A percentile compares a stretch with the other conserved stretches of the same genome.
Conservation (phyloP, 345 rosid species). For the Linum trigynum region DNA sequence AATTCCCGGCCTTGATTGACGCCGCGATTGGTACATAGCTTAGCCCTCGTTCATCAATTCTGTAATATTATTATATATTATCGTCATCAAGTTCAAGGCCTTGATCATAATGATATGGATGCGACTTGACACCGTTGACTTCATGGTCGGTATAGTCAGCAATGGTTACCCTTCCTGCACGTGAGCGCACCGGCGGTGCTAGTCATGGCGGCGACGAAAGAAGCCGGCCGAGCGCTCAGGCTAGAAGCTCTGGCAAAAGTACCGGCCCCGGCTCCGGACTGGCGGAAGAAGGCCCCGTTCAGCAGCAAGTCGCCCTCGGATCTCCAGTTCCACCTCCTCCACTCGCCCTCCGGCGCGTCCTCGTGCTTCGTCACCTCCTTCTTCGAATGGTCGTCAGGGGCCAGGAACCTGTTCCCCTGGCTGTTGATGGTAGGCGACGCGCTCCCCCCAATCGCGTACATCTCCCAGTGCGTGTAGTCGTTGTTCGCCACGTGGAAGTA, state of each 20-base stretch:
- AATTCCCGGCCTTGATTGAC: too few relatives aligned
- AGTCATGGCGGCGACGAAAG: conserved; percentile 17
- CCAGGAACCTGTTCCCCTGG: conserved; percentile 24
- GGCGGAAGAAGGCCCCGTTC: conserved; percentile 20
- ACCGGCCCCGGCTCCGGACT: conserved; percentile 16
- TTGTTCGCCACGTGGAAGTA: conserved; percentile 28
- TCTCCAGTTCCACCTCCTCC: conserved; percentile 26
- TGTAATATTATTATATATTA: too few relatives aligned
- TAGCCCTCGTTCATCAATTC: too few relatives aligned
- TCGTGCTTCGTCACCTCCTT: conserved; percentile 25
- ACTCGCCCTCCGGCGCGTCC: conserved; percentile 22
- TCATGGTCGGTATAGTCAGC: not conserved
- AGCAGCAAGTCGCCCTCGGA: conserved; percentile 19
- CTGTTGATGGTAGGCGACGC: conserved; percentile 20
- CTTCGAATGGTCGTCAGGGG: conserved; percentile 10
- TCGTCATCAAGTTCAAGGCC: too few relatives aligned
- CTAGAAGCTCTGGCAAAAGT: conserved; percentile 15
- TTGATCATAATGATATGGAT: too few relatives aligned
- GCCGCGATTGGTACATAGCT: too few relatives aligned
- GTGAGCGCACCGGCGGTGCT: conserved; percentile 19
- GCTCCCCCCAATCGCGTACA: conserved; percentile 27
- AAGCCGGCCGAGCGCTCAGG: conserved; percentile 21
- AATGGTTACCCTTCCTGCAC: conserved; percentile 18
- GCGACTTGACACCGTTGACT: too few relatives aligned
- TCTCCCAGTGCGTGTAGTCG: conserved; percentile 27